phyloP scores from a whole-genome alignment of 1,284 basidiomycete genomes.

The Sanghuangporus weigelae region DNA sequence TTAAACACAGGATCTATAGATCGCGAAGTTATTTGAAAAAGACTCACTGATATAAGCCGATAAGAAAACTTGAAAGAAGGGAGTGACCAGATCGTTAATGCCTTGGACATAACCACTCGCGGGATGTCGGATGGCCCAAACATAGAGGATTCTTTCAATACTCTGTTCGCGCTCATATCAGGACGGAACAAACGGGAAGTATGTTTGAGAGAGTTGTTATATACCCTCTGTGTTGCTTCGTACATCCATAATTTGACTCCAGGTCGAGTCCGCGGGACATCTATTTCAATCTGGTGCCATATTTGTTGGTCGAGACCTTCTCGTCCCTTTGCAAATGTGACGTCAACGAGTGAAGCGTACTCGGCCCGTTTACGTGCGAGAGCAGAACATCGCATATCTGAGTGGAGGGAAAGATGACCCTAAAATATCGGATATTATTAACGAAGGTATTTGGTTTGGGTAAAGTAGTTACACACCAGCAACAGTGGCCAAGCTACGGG shows the following conservation, averaged over 20 bases:
- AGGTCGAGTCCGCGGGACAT: slow-evolving; percentile 90
- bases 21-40: neutral
- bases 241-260: slow-evolving; percentile 91
- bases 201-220: slow-evolving; percentile 21
- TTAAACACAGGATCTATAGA: slow-evolving; percentile 14
- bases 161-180: slow-evolving; percentile 45
- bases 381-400: slow-evolving; percentile 70
- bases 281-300: slow-evolving; percentile 98
- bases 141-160: slow-evolving; percentile 89
- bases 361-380: slow-evolving; percentile 89
- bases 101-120: slow-evolving; percentile 97
- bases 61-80: slow-evolving; percentile 92
- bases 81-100: slow-evolving; percentile 94
- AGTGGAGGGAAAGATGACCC: slow-evolving; percentile 90
- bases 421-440: slow-evolving; percentile 27
- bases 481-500: slow-evolving; percentile 94
- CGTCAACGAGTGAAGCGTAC: slow-evolving; percentile 83
- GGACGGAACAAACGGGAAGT: slow-evolving; percentile 7
- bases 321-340: slow-evolving; percentile 85
- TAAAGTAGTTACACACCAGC: slow-evolving; percentile 52
- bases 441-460: neutral
- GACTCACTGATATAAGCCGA: slow-evolving; percentile 82
- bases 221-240: slow-evolving; percentile 77
- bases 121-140: slow-evolving; percentile 96
- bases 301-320: slow-evolving; percentile 88